phyloP scores from a whole-genome alignment of 805 yeast species.

The Priceomyces medius region DNA sequence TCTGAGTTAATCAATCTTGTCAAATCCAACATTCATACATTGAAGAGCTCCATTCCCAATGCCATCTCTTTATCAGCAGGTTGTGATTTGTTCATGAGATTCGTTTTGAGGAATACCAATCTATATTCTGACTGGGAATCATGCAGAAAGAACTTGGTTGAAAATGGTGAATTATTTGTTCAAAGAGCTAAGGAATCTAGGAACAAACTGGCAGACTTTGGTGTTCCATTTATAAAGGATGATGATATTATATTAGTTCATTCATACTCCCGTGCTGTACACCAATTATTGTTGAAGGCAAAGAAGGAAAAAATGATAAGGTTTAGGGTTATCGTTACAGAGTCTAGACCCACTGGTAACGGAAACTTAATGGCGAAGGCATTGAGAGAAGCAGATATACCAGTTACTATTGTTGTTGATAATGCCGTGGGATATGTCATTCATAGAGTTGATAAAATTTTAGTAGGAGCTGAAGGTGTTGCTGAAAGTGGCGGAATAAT shows the following conservation, averaged over 20 bases:
- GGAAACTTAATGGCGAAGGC: constrained; percentile 70
- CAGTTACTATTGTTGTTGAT: constrained; percentile 85
- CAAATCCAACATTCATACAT: constrained; percentile 68
- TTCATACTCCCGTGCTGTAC: constrained; percentile 88
- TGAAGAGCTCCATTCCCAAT: constrained; percentile 80
- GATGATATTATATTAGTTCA: constrained; percentile 90
- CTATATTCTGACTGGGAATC: constrained; percentile 93
- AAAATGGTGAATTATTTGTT: constrained; percentile 88
- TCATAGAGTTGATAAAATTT: constrained; percentile 86
- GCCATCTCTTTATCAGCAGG: constrained; percentile 95
- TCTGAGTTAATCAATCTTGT: constrained; percentile 85
- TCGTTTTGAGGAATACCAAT: constrained; percentile 85
- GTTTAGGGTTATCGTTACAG: constrained; percentile 89
- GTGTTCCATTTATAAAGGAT: constrained; percentile 86
- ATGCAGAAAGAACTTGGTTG: constrained; percentile 82
- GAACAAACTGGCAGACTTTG: constrained; percentile 81
- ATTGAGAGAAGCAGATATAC: constrained; percentile 71
- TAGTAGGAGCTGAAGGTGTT: constrained; percentile 99
- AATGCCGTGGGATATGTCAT: constrained; percentile 91
- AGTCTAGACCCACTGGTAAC: constrained; percentile 81
- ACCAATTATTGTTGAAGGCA: constrained; percentile 71
- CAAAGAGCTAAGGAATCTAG: constrained; percentile 90
- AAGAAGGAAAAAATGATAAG: constrained; percentile 69
- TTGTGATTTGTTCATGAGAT: constrained; percentile 92
- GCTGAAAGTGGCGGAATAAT: constrained; percentile 98